Evolutionary conservation across 2,329 filamentous ascomycete species (phyloP), one percentile per base, ranked within the genome.

Genomic region (Alternaria rosae): DNA sequence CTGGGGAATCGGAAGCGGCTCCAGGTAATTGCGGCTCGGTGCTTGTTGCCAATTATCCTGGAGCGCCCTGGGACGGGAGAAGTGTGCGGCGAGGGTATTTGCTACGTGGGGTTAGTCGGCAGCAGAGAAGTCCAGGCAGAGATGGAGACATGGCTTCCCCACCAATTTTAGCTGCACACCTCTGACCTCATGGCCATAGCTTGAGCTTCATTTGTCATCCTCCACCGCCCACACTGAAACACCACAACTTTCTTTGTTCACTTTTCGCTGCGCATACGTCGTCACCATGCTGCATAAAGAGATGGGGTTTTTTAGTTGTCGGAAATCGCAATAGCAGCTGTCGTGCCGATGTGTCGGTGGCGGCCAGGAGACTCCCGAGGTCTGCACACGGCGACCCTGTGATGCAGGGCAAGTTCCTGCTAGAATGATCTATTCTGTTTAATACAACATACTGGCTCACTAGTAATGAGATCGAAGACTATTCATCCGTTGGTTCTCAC

Each of bases 41-140:
- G 43, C 50, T 54, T 61, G 43, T 67, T 72, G 73, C 69, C 78
- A 79, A 80, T 79, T 80, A 79, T 76, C 78, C 76, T 80, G 78
- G 78, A 80, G 78, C 76, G 78, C 78, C 72, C 69, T 67, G 61
- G 54, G 52, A 54, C 26, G 44, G 66, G 62, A 53, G 66, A 61
- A 63, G 62, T 61, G 67, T 56, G 60, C 57, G 55, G 54, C 42
- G 61, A 57, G 66, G 59, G 60, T 67, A 62, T 51, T 54, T 61
- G 54, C 59, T 45, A 51, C 48, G 59, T 54, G 54, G 59, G 59
- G 59, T 61, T 45, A 23, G 28, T 53, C 59, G 38, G 25, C 43
- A 53, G 52, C 51, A 51, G 51, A 53, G 51, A 61, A 50, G 52
- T 26, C 53, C 53, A 61, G 59, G 54, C 54, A 58, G 59, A 61